Conservation (phyloP, 2,329 filamentous ascomycete genomes). For the Neonectria coccinea region DNA sequence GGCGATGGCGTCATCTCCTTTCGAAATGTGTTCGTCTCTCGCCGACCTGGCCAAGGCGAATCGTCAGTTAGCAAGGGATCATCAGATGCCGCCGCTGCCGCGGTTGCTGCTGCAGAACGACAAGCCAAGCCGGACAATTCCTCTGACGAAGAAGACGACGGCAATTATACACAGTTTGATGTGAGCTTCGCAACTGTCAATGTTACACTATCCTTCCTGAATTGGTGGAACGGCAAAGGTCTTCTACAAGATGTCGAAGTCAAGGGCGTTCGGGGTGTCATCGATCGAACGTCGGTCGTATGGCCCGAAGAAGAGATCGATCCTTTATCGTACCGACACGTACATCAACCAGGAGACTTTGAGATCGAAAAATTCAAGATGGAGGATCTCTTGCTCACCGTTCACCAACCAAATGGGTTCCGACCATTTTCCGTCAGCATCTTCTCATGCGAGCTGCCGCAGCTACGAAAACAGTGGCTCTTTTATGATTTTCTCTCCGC, state of each 20-base stretch:
- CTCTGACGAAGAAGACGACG: conserved; percentile 74
- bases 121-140: conserved; percentile 54
- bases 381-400: conserved; percentile 89
- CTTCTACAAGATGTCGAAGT: conserved; percentile 92
- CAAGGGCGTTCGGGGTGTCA: conserved; percentile 89
- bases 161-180: conserved; percentile 98
- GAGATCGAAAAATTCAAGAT: conserved; percentile 98
- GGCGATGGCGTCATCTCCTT: conserved; percentile 95
- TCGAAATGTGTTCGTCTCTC: conserved; percentile 94
- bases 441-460: conserved; percentile 93
- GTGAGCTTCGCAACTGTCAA: conserved; percentile 95
- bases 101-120: conserved; percentile 81
- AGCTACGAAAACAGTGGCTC: conserved; percentile 93
- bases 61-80: conserved; percentile 94
- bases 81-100: conserved; percentile 86
- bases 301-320: conserved; percentile 76
- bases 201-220: conserved; percentile 95
- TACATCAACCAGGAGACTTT: conserved; percentile 92
- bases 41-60: conserved; percentile 83
- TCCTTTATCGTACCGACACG: conserved; percentile 87
- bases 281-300: conserved; percentile 87
- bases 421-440: conserved; percentile 97
- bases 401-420: conserved; percentile 91
- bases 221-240: conserved; percentile 98
- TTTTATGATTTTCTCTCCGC: conserved; percentile 98